phyloP scores from a whole-genome alignment of 2,329 filamentous ascomycete species.

The Aureobasidium sp. region DNA sequence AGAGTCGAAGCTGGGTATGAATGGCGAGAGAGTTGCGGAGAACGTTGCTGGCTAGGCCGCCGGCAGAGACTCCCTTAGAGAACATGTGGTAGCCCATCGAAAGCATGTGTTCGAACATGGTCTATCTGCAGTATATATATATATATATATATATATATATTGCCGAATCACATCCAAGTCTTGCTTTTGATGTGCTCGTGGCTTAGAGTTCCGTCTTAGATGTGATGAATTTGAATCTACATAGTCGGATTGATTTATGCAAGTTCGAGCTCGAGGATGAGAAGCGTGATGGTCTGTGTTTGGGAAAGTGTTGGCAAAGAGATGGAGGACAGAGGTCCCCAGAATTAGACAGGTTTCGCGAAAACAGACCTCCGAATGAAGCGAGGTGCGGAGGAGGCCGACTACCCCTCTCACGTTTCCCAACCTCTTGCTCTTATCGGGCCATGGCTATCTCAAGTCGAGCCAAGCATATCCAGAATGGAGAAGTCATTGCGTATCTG shows the following conservation, averaged over 20 bases:
- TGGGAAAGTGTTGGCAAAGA: not conserved
- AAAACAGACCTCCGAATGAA: not conserved
- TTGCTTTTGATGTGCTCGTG: too few species aligned
- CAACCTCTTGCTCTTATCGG: slow-evolving; percentile 5
- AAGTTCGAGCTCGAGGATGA: too few species aligned
- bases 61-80: too few species aligned
- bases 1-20: slow-evolving; percentile 33
- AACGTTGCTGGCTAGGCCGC: slow-evolving; percentile 38
- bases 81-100: too few species aligned
- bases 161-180: too few species aligned
- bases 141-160: too few species aligned
- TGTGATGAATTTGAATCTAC: too few species aligned
- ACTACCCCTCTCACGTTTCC: slow-evolving; percentile 6
- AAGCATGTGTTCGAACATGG: too few species aligned
- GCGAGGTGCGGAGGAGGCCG: slow-evolving; percentile 9
- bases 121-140: too few species aligned
- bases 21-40: slow-evolving; percentile 39
- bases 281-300: too few species aligned
- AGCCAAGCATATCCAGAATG: not conserved
- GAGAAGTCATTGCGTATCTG: not conserved
- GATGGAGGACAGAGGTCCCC: not conserved
- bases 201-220: too few species aligned
- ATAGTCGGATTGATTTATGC: too few species aligned
- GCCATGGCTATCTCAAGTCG: not conserved
- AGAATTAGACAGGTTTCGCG: not conserved